Percentiles rank a stretch among this genome's conserved stretches.
phyloP scores from a whole-genome alignment of 2,329 filamentous ascomycete genomes.

The Botryotinia convoluta region DNA sequence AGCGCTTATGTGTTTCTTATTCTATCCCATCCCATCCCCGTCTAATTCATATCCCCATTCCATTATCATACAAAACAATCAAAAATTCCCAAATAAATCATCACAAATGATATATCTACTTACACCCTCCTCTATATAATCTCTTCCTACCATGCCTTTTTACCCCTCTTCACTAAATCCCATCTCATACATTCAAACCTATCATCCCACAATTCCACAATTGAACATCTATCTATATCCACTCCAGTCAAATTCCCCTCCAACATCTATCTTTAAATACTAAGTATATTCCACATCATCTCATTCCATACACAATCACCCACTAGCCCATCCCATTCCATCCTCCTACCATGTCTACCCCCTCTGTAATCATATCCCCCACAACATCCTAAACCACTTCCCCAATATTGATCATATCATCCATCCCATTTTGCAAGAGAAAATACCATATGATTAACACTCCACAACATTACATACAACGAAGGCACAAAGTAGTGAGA shows the following conservation, averaged over 20 bases:
- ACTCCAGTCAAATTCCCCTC: neutral
- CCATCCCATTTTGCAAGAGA: neutral
- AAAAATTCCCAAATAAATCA: too few species aligned
- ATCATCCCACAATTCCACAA: neutral
- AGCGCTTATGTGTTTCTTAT: neutral
- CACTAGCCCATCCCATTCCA: neutral
- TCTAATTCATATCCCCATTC: too few species aligned
- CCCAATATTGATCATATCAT: neutral
- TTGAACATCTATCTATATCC: neutral
- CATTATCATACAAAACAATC: too few species aligned
- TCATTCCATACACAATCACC: neutral
- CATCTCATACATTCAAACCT: neutral
- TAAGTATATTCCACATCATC: neutral
- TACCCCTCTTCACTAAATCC: too few species aligned
- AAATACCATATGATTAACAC: neutral
- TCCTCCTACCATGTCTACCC: too few species aligned
- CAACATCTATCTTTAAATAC: too few species aligned
- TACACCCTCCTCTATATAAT: neutral
- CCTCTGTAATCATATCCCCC: neutral
- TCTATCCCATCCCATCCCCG: neutral
- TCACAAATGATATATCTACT: neutral
- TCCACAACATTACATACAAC: neutral
- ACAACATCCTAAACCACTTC: neutral
- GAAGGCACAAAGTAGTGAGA: neutral
- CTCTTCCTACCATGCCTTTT: neutral